phyloP scores from a whole-genome alignment of 2,329 filamentous ascomycete genomes.

The Trichoderma koningiopsis region DNA sequence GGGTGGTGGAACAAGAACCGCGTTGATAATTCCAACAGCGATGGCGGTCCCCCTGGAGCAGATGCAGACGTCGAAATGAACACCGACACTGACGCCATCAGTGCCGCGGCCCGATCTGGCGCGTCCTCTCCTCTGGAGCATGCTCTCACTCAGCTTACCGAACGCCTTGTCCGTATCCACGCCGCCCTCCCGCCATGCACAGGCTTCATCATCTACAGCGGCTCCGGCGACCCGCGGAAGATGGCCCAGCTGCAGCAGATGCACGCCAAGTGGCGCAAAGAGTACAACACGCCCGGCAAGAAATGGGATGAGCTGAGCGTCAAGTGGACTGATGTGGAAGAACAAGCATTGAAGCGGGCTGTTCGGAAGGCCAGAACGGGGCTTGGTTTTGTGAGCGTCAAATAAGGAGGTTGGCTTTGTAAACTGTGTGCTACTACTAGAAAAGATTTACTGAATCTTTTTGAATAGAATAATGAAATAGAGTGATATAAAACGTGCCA shows the following conservation, averaged over 20 bases:
- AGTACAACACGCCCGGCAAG: constrained; percentile 63
- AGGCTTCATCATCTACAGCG: constrained; percentile 65
- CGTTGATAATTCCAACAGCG: constrained; percentile 39
- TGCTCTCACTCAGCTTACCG: constrained; percentile 49
- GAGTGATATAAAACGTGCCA: background rate
- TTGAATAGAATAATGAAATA: background rate
- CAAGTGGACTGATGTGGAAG: constrained; percentile 68
- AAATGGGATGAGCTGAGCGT: constrained; percentile 69
- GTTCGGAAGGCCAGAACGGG: constrained; percentile 61
- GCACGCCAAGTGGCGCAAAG: constrained; percentile 62
- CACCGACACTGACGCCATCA: constrained; percentile 23
- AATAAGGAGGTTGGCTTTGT: constrained; percentile 44
- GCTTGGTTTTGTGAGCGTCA: constrained; percentile 66
- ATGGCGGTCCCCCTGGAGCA: constrained; percentile 39
- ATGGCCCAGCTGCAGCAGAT: constrained; percentile 64
- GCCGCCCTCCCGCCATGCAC: constrained; percentile 64
- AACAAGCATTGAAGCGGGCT: constrained; percentile 62
- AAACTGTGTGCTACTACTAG: background rate
- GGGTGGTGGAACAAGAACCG: constrained; percentile 69
- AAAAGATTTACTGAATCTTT: background rate
- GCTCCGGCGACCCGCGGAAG: constrained; percentile 67
- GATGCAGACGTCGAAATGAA: constrained; percentile 25
- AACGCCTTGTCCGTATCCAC: constrained; percentile 58
- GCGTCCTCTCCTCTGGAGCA: constrained; percentile 45
- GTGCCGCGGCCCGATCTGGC: constrained; percentile 29